These are phyloP conservation scores for Linum lewisii DNA, from an alignment of 345 rosid species.

Conservation along the genomic window DNA sequence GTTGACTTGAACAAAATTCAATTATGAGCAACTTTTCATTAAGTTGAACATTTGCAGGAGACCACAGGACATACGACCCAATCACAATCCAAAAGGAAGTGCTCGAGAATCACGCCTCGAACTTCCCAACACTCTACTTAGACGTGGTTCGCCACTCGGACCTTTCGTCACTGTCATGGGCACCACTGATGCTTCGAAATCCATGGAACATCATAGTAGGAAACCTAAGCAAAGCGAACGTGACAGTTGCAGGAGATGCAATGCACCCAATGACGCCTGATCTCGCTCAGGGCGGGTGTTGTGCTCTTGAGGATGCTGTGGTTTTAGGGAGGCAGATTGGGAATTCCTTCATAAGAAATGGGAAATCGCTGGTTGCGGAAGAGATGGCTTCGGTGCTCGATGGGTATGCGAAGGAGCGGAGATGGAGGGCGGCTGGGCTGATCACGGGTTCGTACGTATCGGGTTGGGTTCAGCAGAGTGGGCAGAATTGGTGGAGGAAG, in stretches of 20 bases:
- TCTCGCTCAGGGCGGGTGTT: conserved; percentile 1
- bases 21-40: not conserved
- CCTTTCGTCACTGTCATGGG: conserved; percentile 2
- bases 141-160: not conserved
- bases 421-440: not conserved
- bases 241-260: conserved; percentile 1
- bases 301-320: conserved; percentile 1
- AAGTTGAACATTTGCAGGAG: conserved; percentile 5
- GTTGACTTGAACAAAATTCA: too few relatives aligned
- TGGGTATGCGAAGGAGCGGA: not conserved
- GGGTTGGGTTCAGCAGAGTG: not conserved
- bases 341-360: not conserved
- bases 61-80: conserved; percentile 10
- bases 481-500: conserved; percentile 2
- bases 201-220: not conserved
- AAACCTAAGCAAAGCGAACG: not conserved
- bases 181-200: not conserved
- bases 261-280: conserved; percentile 4
- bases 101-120: conserved; percentile 13
- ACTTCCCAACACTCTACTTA: conserved; percentile 6
- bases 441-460: not conserved
- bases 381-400: not conserved
- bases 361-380: not conserved
- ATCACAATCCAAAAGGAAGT: conserved; percentile 18
- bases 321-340: conserved; percentile 3